Evolutionary conservation across 1,139 yeast species (phyloP).

Genomic region (Candida sojae): DNA sequence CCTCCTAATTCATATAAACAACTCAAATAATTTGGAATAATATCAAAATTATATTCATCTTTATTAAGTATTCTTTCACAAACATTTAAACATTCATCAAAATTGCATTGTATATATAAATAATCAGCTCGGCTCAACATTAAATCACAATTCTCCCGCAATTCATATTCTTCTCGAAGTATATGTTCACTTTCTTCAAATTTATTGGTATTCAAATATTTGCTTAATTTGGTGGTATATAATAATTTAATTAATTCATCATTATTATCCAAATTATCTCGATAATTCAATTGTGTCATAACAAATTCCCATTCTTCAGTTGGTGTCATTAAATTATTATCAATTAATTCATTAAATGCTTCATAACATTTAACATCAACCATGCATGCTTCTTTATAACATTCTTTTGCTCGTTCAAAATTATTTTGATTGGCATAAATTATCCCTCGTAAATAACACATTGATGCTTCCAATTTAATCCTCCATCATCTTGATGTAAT

Average conservation of each 20-base stretch:
- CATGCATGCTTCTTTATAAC: constrained; percentile 81
- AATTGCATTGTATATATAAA: constrained; percentile 75
- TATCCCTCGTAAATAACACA: constrained; percentile 83
- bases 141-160: constrained; percentile 70
- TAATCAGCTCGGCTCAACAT: constrained; percentile 71
- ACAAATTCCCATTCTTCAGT: constrained; percentile 86
- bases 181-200: constrained; percentile 68
- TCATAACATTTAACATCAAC: constrained; percentile 93
- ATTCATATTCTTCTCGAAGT: constrained; percentile 68
- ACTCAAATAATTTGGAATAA: constrained; percentile 78
- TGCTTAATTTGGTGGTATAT: constrained; percentile 76
- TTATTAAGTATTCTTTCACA: constrained; percentile 66
- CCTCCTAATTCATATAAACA: constrained; percentile 86
- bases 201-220: constrained; percentile 61
- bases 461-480: constrained; percentile 84
- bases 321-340: constrained; percentile 78
- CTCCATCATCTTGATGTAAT: constrained; percentile 53
- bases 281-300: constrained; percentile 62
- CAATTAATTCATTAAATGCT: constrained; percentile 80
- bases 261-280: constrained; percentile 69
- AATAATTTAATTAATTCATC: constrained; percentile 75
- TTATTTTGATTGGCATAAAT: constrained; percentile 83
- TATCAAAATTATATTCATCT: constrained; percentile 73
- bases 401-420: constrained; percentile 83
- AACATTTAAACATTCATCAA: constrained; percentile 69